These are phyloP conservation scores for Blastobotrys attinorum DNA, from an alignment of 805 yeast species.

Conservation along the genomic window DNA sequence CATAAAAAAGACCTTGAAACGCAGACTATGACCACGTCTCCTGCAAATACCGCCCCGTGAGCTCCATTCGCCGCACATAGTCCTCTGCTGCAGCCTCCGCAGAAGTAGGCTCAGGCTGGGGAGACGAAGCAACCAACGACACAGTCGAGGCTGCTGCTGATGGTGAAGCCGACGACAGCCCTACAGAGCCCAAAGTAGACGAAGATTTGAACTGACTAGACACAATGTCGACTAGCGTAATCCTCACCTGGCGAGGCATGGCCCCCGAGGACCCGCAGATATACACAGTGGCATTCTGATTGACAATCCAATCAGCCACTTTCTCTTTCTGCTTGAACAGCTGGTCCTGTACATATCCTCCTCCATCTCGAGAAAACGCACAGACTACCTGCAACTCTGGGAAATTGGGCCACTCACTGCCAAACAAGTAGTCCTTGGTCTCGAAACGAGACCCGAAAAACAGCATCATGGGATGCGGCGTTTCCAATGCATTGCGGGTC, in stretches of 20 bases:
- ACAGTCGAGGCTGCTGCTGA: no score
- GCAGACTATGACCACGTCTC: constrained; percentile 85
- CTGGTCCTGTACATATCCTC: constrained; percentile 72
- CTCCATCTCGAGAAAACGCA: constrained; percentile 40
- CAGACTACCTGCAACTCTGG: constrained; percentile 31
- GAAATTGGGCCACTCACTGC: constrained; percentile 42
- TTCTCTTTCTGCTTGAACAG: constrained; percentile 43
- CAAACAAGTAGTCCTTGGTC: constrained; percentile 62
- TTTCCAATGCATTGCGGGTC: constrained; percentile 9
- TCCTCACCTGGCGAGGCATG: constrained; percentile 84
- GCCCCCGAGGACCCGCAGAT: constrained; percentile 91
- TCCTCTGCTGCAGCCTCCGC: constrained; percentile 33
- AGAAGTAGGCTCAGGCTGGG: no score
- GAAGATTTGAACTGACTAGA: constrained; percentile 39
- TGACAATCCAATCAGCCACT: constrained; percentile 46
- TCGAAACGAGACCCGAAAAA: constrained; percentile 70
- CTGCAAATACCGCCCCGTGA: constrained; percentile 60
- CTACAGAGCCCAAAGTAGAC: constrained; percentile 34
- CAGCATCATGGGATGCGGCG: constrained; percentile 33
- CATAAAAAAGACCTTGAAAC: no score
- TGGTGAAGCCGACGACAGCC: no score
- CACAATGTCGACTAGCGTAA: constrained; percentile 62
- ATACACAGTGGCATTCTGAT: constrained; percentile 55
- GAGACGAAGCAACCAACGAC: no score
- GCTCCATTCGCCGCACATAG: constrained; percentile 53